Conservation (phyloP, 2,329 filamentous ascomycete species). For the Ceratocystis diversiconidia region DNA sequence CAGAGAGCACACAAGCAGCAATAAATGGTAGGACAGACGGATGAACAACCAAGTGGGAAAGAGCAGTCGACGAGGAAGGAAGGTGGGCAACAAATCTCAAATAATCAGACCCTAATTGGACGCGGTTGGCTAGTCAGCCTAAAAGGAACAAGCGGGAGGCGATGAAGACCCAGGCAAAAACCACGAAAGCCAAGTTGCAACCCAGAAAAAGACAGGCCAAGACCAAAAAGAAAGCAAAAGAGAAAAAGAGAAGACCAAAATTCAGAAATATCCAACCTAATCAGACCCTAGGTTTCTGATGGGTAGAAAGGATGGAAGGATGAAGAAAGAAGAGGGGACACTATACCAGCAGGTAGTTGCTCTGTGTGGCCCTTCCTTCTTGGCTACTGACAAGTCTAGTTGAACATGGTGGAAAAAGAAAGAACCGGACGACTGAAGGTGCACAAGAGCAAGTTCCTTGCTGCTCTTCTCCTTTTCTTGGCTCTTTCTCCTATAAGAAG, state of each 20-base stretch:
- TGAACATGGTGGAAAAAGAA: conserved; percentile 3
- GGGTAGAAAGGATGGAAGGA: not conserved
- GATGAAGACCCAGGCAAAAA: not conserved
- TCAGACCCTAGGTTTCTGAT: not conserved
- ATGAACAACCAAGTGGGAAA: not conserved
- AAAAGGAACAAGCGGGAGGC: not conserved
- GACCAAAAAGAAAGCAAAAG: not conserved
- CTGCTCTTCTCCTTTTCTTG: not conserved
- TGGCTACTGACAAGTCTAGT: not conserved
- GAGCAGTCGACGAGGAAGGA: not conserved
- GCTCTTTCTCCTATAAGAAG: not conserved
- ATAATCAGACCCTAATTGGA: conserved; percentile 2
- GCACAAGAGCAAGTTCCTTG: not conserved
- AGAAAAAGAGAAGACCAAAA: not conserved
- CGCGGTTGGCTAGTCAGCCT: not conserved
- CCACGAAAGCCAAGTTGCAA: not conserved
- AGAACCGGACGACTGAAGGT: not conserved
- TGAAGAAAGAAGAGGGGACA: not conserved
- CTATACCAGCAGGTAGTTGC: not conserved
- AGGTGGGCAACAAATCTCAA: not conserved
- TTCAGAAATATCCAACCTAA: conserved; percentile 2
- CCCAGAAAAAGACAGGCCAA: not conserved
- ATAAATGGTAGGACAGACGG: not conserved
- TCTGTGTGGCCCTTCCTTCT: not conserved
- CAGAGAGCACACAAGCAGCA: not conserved